These are phyloP conservation scores for Clavispora vitiphila DNA, from an alignment of 805 yeast genomes.

Conservation along the genomic window DNA sequence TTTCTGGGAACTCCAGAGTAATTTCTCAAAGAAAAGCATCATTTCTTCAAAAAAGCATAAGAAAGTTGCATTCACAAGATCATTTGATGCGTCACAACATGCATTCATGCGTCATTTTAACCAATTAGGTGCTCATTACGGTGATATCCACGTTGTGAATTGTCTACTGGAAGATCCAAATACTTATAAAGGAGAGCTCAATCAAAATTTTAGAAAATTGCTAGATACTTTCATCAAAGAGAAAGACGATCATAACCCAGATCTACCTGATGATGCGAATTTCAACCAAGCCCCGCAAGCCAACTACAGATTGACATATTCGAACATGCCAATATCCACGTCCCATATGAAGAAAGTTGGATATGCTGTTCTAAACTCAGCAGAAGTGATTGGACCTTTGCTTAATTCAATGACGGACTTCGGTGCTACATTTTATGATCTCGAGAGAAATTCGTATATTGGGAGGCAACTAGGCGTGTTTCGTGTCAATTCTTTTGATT, in stretches of 20 bases:
- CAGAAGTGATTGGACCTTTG: constrained; percentile 25
- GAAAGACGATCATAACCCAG: not conserved
- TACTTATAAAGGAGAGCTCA: constrained; percentile 43
- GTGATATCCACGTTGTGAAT: constrained; percentile 47
- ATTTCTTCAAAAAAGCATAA: constrained; percentile 35
- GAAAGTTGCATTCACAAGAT: constrained; percentile 42
- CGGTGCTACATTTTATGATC: constrained; percentile 44
- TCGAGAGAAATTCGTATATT: constrained; percentile 25
- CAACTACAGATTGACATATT: constrained; percentile 17
- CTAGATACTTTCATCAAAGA: not conserved
- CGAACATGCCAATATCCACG: constrained; percentile 29
- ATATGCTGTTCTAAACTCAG: constrained; percentile 28
- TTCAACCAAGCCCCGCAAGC: not conserved
- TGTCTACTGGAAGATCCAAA: constrained; percentile 39
- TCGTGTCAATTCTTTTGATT: constrained; percentile 46
- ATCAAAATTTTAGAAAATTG: constrained; percentile 26
- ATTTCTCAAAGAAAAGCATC: constrained; percentile 29
- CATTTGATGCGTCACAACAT: constrained; percentile 50
- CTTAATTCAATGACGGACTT: constrained; percentile 35
- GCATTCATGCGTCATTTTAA: constrained; percentile 50
- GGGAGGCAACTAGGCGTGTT: constrained; percentile 51
- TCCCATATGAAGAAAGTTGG: constrained; percentile 32
- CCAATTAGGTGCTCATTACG: constrained; percentile 40
- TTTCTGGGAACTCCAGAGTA: constrained; percentile 48
- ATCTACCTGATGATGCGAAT: not conserved